Evolutionary conservation across 2,329 filamentous ascomycete genomes (phyloP).

Genomic region (Mycosphaerelloides madeirae): DNA sequence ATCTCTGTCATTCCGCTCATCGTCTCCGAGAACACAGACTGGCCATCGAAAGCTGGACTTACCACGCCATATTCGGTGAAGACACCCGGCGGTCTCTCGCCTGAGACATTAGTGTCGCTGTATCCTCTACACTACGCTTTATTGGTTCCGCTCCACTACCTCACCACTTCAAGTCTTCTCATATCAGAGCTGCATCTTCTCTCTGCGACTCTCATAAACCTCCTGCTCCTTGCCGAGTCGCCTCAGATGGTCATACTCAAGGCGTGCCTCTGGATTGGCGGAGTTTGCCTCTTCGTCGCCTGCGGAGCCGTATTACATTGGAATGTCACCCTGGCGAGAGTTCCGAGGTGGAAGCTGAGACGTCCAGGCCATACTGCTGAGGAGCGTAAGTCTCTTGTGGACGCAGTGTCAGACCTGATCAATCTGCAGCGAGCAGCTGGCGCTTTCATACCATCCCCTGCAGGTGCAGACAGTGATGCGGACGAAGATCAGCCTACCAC

Average conservation of each 20-base stretch:
- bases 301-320: slow-evolving; percentile 73
- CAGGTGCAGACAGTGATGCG: slow-evolving; percentile 40
- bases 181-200: slow-evolving; percentile 83
- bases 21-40: slow-evolving; percentile 43
- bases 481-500: slow-evolving; percentile 39
- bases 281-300: slow-evolving; percentile 66
- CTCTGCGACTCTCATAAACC: slow-evolving; percentile 74
- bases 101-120: slow-evolving; percentile 60
- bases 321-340: slow-evolving; percentile 79
- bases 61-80: slow-evolving; percentile 18
- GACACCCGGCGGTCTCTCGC: slow-evolving; percentile 30
- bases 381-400: slow-evolving; percentile 41
- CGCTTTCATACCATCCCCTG: slow-evolving; percentile 21
- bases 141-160: slow-evolving; percentile 66
- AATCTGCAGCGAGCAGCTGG: slow-evolving; percentile 28
- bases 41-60: slow-evolving; percentile 29
- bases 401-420: slow-evolving; percentile 36
- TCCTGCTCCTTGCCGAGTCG: slow-evolving; percentile 70
- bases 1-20: slow-evolving; percentile 67
- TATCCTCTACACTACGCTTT: slow-evolving; percentile 82
- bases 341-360: slow-evolving; percentile 86
- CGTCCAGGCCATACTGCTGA: slow-evolving; percentile 47
- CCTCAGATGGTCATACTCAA: slow-evolving; percentile 44
- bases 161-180: slow-evolving; percentile 85
- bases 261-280: slow-evolving; percentile 53